phyloP scores from a whole-genome alignment of 257 asterid species.

The Solanum chilense region DNA sequence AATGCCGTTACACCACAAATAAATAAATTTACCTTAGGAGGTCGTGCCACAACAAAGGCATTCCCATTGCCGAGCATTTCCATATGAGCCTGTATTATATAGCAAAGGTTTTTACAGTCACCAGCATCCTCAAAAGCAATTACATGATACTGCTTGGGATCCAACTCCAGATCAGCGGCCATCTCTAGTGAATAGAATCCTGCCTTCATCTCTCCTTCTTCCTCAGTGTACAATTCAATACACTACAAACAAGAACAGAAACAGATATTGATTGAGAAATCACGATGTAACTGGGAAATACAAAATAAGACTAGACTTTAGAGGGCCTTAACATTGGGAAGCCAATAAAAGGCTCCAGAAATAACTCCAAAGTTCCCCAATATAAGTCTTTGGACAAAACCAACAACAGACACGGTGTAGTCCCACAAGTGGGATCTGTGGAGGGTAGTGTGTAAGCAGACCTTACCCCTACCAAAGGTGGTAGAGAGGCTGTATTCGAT shows the following conservation, averaged over 20 bases:
- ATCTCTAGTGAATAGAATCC: constrained; percentile 95
- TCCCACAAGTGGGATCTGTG: neutral
- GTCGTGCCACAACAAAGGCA: constrained; percentile 76
- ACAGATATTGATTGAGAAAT: neutral
- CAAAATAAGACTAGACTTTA: neutral
- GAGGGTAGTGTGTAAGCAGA: neutral
- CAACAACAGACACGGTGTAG: neutral
- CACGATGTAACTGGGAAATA: neutral
- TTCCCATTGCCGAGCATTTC: constrained; percentile 78
- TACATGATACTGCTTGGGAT: constrained; percentile 77
- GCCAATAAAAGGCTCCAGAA: neutral
- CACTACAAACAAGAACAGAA: constrained; percentile 39
- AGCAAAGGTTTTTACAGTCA: constrained; percentile 81
- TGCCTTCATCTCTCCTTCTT: constrained; percentile 57
- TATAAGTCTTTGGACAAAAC: neutral
- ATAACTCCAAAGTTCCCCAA: neutral
- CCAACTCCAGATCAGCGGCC: constrained; percentile 93
- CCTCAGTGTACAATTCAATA: constrained; percentile 68
- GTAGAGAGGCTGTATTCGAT: neutral
- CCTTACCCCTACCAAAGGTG: neutral
- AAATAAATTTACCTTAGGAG: constrained; percentile 64
- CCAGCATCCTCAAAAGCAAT: constrained; percentile 89
- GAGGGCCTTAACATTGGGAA: neutral
- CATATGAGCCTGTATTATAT: constrained; percentile 76
- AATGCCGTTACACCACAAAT: neutral